A percentile compares a stretch with the other conserved stretches of the same genome.
Evolutionary conservation across 208 protist genomes (phyloP).

Genomic region (Acanthamoeba triangularis): DNA sequence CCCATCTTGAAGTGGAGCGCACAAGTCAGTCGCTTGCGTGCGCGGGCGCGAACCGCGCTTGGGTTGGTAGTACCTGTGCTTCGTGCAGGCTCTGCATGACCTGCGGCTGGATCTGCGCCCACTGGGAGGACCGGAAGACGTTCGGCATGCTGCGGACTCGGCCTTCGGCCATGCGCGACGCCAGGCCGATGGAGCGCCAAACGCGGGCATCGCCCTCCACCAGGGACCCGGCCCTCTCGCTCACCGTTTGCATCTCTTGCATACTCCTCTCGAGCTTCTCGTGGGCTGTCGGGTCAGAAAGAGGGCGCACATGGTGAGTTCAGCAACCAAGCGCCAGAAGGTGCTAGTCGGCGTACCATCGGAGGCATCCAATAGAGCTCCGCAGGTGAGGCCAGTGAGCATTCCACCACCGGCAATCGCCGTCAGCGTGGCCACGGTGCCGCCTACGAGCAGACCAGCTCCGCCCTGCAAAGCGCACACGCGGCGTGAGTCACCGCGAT

Average conservation of each 20-base stretch:
- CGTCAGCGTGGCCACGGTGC: conserved; percentile 18
- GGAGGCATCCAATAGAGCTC: conserved; percentile 30
- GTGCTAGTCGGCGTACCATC: not conserved
- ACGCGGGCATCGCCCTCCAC: conserved; percentile 23
- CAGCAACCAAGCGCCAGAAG: not conserved
- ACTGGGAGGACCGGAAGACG: conserved; percentile 16
- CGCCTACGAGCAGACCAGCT: conserved; percentile 15
- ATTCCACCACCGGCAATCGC: conserved; percentile 27
- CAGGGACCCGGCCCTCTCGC: not conserved
- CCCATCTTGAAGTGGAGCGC: not conserved
- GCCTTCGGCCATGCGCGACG: not conserved
- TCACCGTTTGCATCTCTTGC: conserved; percentile 38
- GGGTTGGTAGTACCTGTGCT: not conserved
- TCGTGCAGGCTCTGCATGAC: not conserved
- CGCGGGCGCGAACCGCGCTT: not conserved
- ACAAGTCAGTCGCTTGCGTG: not conserved
- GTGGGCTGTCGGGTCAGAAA: not conserved
- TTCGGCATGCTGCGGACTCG: not conserved
- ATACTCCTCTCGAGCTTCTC: conserved; percentile 50
- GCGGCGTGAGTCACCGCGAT: not conserved
- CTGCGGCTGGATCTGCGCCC: not conserved
- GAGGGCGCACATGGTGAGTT: too few species aligned
- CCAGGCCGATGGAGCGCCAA: conserved; percentile 7
- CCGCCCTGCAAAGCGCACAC: not conserved
- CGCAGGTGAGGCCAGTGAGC: conserved; percentile 31